phyloP scores from a whole-genome alignment of 1,139 yeast genomes.

The Saccharomyces hybrid region DNA sequence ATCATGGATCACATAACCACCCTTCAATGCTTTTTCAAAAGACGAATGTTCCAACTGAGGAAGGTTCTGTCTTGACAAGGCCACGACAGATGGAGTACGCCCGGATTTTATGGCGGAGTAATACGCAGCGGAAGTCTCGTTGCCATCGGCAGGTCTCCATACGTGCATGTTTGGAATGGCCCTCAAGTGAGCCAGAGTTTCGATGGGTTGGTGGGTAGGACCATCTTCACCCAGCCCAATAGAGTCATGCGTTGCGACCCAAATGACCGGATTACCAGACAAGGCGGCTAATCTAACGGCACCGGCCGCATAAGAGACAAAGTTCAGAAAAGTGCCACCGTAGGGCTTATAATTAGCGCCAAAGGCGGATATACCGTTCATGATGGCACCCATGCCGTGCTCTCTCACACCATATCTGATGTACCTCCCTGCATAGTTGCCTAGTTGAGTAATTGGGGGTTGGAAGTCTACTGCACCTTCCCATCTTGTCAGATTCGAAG shows the following conservation, averaged over 20 bases:
- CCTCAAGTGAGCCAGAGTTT: slow-evolving; percentile 95
- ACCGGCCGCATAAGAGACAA: slow-evolving; percentile 96
- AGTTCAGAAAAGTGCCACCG: slow-evolving; percentile 98
- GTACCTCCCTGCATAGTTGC: slow-evolving; percentile 88
- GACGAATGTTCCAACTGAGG: slow-evolving; percentile 94
- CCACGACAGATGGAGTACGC: slow-evolving; percentile 80
- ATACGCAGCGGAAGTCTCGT: slow-evolving; percentile 97
- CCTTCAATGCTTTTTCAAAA: slow-evolving; percentile 85
- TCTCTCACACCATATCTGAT: slow-evolving; percentile 98
- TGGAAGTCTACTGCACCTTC: slow-evolving; percentile 86
- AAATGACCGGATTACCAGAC: slow-evolving; percentile 86
- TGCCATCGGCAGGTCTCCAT: slow-evolving; percentile 99
- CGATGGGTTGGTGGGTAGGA: slow-evolving; percentile 99
- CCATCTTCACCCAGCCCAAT: slow-evolving; percentile 99
- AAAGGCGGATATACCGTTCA: slow-evolving; percentile 94
- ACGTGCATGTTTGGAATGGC: slow-evolving; percentile 90
- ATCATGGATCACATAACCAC: slow-evolving; percentile 79
- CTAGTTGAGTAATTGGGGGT: slow-evolving; percentile 73
- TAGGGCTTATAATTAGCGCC: slow-evolving; percentile 88
- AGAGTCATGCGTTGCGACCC: slow-evolving; percentile 99
- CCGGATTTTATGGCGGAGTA: slow-evolving; percentile 61
- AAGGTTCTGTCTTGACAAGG: slow-evolving; percentile 92
- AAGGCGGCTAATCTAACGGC: slow-evolving; percentile 93
- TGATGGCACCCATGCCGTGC: slow-evolving; percentile 98
- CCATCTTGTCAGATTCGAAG: slow-evolving; percentile 94